Percentiles rank a stretch among this genome's conserved stretches.
phyloP scores from a whole-genome alignment of 2,329 filamentous ascomycete genomes.

The Epichloe elymi region DNA sequence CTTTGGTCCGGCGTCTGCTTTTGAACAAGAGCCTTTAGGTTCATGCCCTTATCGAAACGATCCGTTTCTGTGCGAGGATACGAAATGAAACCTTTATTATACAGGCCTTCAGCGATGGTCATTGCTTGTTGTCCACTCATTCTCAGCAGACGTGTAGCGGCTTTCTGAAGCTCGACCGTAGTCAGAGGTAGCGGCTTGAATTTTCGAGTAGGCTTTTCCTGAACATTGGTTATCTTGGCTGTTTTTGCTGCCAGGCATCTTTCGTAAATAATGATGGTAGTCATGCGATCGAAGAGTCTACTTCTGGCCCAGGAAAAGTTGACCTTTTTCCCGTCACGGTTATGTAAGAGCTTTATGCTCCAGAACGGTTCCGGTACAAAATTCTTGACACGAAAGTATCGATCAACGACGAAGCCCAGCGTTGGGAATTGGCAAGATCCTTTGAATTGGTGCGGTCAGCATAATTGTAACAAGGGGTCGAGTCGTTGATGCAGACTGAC shows the following conservation, averaged over 20 bases:
- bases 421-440: slow-evolving; percentile 95
- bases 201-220: slow-evolving; percentile 84
- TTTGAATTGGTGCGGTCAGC: slow-evolving; percentile 16
- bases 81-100: slow-evolving; percentile 92
- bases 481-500: slow-evolving; percentile 27
- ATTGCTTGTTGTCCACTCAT: slow-evolving; percentile 88
- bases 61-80: slow-evolving; percentile 97
- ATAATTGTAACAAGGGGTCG: background rate
- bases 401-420: slow-evolving; percentile 89
- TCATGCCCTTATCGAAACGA: slow-evolving; percentile 82
- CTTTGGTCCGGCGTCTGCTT: slow-evolving; percentile 66
- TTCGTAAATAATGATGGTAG: slow-evolving; percentile 73
- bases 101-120: slow-evolving; percentile 73
- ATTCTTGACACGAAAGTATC: slow-evolving; percentile 86
- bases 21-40: slow-evolving; percentile 64
- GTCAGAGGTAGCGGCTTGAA: slow-evolving; percentile 90
- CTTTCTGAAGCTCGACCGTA: slow-evolving; percentile 93
- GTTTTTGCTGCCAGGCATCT: slow-evolving; percentile 63
- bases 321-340: slow-evolving; percentile 63
- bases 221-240: slow-evolving; percentile 72
- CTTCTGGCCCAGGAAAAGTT: slow-evolving; percentile 73
- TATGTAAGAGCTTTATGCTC: slow-evolving; percentile 75
- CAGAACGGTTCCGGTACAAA: slow-evolving; percentile 90
- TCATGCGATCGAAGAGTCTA: slow-evolving; percentile 77
- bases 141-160: slow-evolving; percentile 75